Evolutionary conservation across 345 rosid genomes (phyloP), one percentile per base, ranked within the genome.

Genomic region (Hypericum androsaemum): DNA sequence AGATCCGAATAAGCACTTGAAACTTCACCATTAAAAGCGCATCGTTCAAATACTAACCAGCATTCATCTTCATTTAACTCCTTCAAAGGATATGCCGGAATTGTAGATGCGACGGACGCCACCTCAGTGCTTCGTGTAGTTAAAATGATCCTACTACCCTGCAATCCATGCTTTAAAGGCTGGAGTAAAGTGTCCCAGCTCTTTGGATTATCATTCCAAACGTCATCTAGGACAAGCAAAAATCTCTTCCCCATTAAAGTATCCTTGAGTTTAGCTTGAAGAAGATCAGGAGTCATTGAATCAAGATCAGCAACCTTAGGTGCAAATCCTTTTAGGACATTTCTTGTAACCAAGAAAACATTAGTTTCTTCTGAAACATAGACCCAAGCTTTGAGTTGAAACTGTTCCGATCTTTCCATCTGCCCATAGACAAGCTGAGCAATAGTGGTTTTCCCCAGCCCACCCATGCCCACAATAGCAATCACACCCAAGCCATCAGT

Each of bases 361-460:
- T 10, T 6, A 0, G 13, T 32, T 8, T 6, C 54, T 9, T 9
- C 5, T 10, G 5, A 6, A 6, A 10, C 8, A 0, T 16, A 50
- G 36, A 36, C 54, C 54, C 54, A 50, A 5, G 54, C 54, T 16
- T 8, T 47, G 17, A 47, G 28, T 5, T 12, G 22, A 47, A 47
- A 47, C 17, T 6, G 3, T 10, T 13, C 28, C 50, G 8, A 8
- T 3, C 12, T 32, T 10, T 5, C 7, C 7, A 12, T 13, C 6
- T 47, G 7, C 6, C 10, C 16, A 32, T 47, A n/a, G n/a, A n/a
- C n/a, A n/a, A n/a, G n/a, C n/a, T n/a, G n/a, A n/a, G n/a, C n/a
- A n/a, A n/a, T n/a, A 47, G 50, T 47, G 5, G 50, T 47, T 47
- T 47, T 47, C 22, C 50, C 50, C 6, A 47, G 8, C 50, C 50